These are phyloP conservation scores for Meira miltonrushii DNA, from an alignment of 1,284 basidiomycete species.

Conservation along the genomic window DNA sequence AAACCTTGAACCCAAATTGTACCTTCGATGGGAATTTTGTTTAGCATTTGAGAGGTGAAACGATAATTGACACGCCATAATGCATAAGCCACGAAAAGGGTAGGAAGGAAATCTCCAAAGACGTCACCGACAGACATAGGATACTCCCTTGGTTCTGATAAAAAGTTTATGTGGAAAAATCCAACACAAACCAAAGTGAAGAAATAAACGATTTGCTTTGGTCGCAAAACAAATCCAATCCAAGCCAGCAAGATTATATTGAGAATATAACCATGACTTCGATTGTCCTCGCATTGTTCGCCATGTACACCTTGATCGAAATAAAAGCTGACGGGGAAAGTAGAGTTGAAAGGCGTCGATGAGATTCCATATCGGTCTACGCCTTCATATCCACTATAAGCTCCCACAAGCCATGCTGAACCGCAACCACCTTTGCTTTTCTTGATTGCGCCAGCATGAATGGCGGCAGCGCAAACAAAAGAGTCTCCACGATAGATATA, in stretches of 20 bases:
- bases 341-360: slow-evolving; percentile 68
- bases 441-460: slow-evolving; percentile 65
- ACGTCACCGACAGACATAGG: slow-evolving; percentile 59
- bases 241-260: slow-evolving; percentile 58
- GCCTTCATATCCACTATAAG: slow-evolving; percentile 66
- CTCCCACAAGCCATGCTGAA: slow-evolving; percentile 65
- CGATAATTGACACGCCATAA: slow-evolving; percentile 74
- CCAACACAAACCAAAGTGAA: slow-evolving; percentile 75
- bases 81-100: slow-evolving; percentile 70
- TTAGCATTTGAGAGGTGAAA: slow-evolving; percentile 69
- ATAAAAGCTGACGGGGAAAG: slow-evolving; percentile 65
- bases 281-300: slow-evolving; percentile 65
- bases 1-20: slow-evolving; percentile 69
- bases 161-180: slow-evolving; percentile 77
- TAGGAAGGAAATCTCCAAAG: slow-evolving; percentile 71
- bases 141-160: slow-evolving; percentile 67
- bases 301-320: slow-evolving; percentile 55
- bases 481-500: slow-evolving; percentile 74
- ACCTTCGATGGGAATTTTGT: slow-evolving; percentile 66
- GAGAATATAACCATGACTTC: slow-evolving; percentile 54
- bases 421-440: slow-evolving; percentile 70
- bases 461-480: slow-evolving; percentile 79
- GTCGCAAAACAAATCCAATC: slow-evolving; percentile 70
- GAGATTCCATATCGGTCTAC: slow-evolving; percentile 63
- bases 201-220: slow-evolving; percentile 63